phyloP scores from a whole-genome alignment of 208 protist species.

The Leishmania arabica region DNA sequence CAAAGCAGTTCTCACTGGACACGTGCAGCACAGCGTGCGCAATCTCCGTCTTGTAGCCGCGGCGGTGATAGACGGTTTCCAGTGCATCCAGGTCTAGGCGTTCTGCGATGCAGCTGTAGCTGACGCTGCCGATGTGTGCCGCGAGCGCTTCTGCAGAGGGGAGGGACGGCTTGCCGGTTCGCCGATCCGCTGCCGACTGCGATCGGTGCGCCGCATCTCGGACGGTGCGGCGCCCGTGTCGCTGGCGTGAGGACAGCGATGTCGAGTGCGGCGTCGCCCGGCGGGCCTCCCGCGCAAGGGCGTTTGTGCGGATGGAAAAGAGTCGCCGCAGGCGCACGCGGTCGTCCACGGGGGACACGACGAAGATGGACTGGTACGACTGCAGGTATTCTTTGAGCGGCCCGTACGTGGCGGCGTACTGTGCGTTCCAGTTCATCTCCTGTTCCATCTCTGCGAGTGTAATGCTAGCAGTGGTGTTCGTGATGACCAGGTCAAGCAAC shows the following conservation, averaged over 20 bases:
- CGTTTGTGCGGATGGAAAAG: slow-evolving; percentile 24
- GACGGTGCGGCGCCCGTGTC: slow-evolving; percentile 5
- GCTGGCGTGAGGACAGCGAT: slow-evolving; percentile 10
- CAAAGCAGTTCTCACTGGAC: slow-evolving; percentile 42
- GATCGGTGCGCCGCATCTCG: slow-evolving; percentile 2
- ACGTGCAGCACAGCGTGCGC: slow-evolving; percentile 65
- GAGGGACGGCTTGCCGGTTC: slow-evolving; percentile 19
- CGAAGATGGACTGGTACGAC: slow-evolving; percentile 81
- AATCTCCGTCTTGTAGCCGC: slow-evolving; percentile 52
- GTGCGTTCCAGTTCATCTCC: slow-evolving; percentile 45
- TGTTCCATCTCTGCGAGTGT: slow-evolving; percentile 48
- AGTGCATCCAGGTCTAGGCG: slow-evolving; percentile 50
- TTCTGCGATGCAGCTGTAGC: slow-evolving; percentile 58
- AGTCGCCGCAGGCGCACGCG: slow-evolving; percentile 55
- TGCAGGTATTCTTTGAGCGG: slow-evolving; percentile 65
- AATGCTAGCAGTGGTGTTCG: slow-evolving; percentile 48
- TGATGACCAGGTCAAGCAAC: slow-evolving; percentile 62
- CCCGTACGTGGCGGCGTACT: slow-evolving; percentile 53
- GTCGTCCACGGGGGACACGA: slow-evolving; percentile 68
- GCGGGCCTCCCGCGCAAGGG: not conserved
- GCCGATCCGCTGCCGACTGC: slow-evolving; percentile 16
- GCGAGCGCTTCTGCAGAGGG: slow-evolving; percentile 42
- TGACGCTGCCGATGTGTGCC: slow-evolving; percentile 63
- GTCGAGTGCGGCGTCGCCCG: slow-evolving; percentile 7
- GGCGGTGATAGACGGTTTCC: slow-evolving; percentile 47